Percentiles rank a stretch among this genome's conserved stretches.
Conservation (phyloP, 345 rosid genomes). For the Salix koriyanagi region DNA sequence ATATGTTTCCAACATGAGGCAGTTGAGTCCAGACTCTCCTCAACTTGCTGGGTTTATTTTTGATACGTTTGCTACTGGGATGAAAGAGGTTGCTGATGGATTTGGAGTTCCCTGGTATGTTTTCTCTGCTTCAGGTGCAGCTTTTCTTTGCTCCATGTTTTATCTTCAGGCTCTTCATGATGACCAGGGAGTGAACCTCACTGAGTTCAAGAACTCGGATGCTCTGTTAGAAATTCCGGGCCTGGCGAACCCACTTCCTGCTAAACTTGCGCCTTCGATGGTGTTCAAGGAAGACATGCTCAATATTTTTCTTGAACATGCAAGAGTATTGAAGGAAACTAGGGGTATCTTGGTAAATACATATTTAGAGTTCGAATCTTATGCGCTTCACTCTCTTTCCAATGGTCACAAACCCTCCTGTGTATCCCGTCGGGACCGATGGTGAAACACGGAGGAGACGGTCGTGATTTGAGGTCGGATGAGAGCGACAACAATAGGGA, state of each 20-base stretch:
- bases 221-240: neutral
- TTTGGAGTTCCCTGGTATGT: neutral
- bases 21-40: neutral
- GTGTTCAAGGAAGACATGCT: neutral
- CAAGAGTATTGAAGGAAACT: neutral
- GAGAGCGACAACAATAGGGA: neutral
- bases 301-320: neutral
- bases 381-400: neutral
- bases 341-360: conserved; percentile 15
- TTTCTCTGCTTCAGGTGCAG: neutral
- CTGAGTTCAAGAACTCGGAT: conserved; percentile 8
- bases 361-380: neutral
- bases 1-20: neutral
- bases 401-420: neutral
- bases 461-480: neutral
- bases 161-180: neutral
- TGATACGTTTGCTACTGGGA: neutral
- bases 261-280: neutral
- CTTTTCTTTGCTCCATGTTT: neutral
- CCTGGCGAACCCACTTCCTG: neutral
- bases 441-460: neutral
- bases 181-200: neutral
- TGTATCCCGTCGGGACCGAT: conserved; percentile 6
- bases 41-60: neutral
- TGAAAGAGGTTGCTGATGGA: neutral